Base-by-base conservation (phyloP, 1,139 yeast genomes). In the Trichomonascaceae sp. region DNA sequence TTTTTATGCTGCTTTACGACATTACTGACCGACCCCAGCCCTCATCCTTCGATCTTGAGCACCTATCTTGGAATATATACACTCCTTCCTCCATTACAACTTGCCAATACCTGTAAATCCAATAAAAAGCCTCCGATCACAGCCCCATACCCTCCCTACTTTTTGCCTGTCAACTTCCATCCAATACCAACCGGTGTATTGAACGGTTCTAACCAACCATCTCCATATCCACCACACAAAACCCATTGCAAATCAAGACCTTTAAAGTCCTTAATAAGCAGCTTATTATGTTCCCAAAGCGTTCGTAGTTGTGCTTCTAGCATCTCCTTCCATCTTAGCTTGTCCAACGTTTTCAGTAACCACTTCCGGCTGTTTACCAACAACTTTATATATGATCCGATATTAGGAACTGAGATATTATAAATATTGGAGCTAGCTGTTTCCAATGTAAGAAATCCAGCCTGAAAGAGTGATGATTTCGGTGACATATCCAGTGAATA, bases 131-230 rank as follows among this genome's bases (percentile, higher is more conserved):
- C n/a, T n/a, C n/a, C n/a, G n/a, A n/a, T n/a, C n/a, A n/a, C n/a
- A n/a, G n/a, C n/a, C n/a, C n/a, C n/a, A n/a, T n/a, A n/a, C n/a
- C n/a, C n/a, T n/a, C n/a, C n/a, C 41, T 36, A 36, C 17, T 45
- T 55, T 56, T 74, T 73, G 0, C 78, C 78, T 1, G 87, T 83
- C 49, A 83, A 68, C 64, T 79, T 78, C 84, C 87, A 84, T 0
- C 88, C 88, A 51, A 83, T 69, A 0, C 91, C 91, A 1, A 81
- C 84, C 0, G 89, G 87, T 0, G 91, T 84, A 47, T 75, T 74
- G 61, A 83, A 83, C 6, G 83, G 83, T 62, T 85, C 93, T 1
- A 82, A 67, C 45, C 79, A 72, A 0, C 95, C 95, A n/a, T 81
- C 75, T 0, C 95, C 95, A 54, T 80, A 73, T 49, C 84, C 77